phyloP scores from a whole-genome alignment of 805 yeast genomes.

The Saturnispora sekii region DNA sequence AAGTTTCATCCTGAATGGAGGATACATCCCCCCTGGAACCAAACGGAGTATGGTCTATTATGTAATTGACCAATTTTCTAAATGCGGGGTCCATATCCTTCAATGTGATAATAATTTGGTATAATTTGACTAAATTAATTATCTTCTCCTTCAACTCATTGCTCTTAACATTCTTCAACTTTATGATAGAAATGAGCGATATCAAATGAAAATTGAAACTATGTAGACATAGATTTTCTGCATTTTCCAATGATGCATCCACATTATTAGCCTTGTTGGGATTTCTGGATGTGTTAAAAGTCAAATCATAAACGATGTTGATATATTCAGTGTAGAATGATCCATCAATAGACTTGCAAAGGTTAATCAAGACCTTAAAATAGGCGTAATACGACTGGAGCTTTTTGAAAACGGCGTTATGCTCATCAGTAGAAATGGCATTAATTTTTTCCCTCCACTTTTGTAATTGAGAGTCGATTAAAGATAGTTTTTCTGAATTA shows the following conservation, averaged over 20 bases:
- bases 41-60: slow-evolving; percentile 13
- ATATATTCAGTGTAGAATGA: slow-evolving; percentile 17
- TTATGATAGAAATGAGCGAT: slow-evolving; percentile 19
- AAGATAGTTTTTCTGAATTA: slow-evolving; percentile 11
- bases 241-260: slow-evolving; percentile 13
- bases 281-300: slow-evolving; percentile 12
- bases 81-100: slow-evolving; percentile 20
- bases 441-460: slow-evolving; percentile 20
- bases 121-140: slow-evolving; percentile 17
- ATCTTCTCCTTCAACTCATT: slow-evolving; percentile 11
- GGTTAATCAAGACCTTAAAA: slow-evolving; percentile 21
- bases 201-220: slow-evolving; percentile 27
- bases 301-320: slow-evolving; percentile 18
- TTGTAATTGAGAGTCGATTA: slow-evolving; percentile 19
- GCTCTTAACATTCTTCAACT: slow-evolving; percentile 14
- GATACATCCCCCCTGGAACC: slow-evolving; percentile 9
- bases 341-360: slow-evolving; percentile 14
- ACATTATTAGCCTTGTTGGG: slow-evolving; percentile 11
- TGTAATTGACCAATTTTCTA: slow-evolving; percentile 14
- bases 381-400: slow-evolving; percentile 24
- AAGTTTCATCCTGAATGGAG: slow-evolving; percentile 15
- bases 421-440: slow-evolving; percentile 17
- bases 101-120: slow-evolving; percentile 16
- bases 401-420: slow-evolving; percentile 18
- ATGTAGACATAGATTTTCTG: slow-evolving; percentile 22